Conservation (phyloP, 2,329 filamentous ascomycete genomes). For the Diaporthe amygdali region DNA sequence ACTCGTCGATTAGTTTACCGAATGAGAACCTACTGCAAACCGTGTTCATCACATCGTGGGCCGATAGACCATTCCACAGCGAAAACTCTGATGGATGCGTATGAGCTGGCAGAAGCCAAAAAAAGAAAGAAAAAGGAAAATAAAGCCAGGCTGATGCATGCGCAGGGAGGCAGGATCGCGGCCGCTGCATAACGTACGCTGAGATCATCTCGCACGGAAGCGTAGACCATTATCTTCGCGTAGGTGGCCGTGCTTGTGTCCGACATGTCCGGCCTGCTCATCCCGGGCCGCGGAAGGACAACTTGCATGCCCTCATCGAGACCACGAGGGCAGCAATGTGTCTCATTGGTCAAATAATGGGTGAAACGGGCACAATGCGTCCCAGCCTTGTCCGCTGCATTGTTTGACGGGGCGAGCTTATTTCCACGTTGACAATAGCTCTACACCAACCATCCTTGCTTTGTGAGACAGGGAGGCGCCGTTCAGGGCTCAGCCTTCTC, state of each 20-base stretch:
- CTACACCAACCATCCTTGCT: conserved; percentile 27
- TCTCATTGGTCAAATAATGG: conserved; percentile 30
- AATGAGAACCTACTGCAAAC: not conserved
- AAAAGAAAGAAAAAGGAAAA: not conserved
- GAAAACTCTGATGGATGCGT: conserved; percentile 21
- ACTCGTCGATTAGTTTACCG: not conserved
- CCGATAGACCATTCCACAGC: not conserved
- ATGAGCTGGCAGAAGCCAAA: conserved; percentile 22
- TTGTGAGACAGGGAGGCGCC: not conserved
- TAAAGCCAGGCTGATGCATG: not conserved
- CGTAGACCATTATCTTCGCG: not conserved
- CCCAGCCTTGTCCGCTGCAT: conserved; percentile 28
- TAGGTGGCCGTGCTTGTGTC: not conserved
- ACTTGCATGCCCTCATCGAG: conserved; percentile 27
- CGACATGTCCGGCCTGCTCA: not conserved
- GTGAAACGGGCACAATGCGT: conserved; percentile 12
- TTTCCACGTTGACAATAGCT: conserved; percentile 19
- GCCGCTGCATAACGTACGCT: not conserved
- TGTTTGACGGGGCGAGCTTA: conserved; percentile 24
- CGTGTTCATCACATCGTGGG: not conserved
- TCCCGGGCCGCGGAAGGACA: not conserved
- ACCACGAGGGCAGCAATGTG: not conserved
- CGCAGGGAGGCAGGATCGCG: not conserved
- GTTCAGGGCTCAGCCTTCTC: conserved; percentile 30
- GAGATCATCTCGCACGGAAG: not conserved